phyloP scores from a whole-genome alignment of 148 eudicot genomes.

The Nepenthes gracilis region DNA sequence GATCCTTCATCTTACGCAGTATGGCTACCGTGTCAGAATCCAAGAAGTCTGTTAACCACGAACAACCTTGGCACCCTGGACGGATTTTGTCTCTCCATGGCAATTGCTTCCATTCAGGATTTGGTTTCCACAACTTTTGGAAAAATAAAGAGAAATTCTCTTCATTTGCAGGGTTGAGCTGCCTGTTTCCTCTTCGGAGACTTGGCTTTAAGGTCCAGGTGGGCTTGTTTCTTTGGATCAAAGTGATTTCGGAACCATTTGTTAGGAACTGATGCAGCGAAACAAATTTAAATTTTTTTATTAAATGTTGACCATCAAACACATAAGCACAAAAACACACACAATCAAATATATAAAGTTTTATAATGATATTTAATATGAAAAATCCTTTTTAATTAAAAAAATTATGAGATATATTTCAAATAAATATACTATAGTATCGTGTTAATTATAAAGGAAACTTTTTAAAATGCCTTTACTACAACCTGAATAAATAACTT shows the following conservation, averaged over 20 bases:
- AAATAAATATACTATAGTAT: too few relatives aligned
- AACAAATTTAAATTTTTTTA: too few relatives aligned
- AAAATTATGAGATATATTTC: too few relatives aligned
- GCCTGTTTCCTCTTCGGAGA: constrained; percentile 28
- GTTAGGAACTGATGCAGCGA: too few relatives aligned
- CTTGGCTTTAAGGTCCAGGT: constrained; percentile 31
- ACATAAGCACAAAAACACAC: too few relatives aligned
- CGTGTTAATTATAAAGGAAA: too few relatives aligned
- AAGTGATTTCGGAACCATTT: constrained; percentile 48
- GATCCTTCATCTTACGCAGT: constrained; percentile 46
- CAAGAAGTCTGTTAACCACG: constrained; percentile 63
- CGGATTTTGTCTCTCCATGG: constrained; percentile 52
- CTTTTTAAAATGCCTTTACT: too few relatives aligned
- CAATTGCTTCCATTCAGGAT: constrained; percentile 50
- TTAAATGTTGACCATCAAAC: too few relatives aligned
- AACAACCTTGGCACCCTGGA: constrained; percentile 55
- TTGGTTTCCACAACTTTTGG: constrained; percentile 46
- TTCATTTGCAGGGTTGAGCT: constrained; percentile 36
- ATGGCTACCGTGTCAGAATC: constrained; percentile 60
- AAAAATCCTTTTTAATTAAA: too few relatives aligned
- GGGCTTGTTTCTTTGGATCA: constrained; percentile 75
- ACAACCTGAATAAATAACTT: too few relatives aligned
- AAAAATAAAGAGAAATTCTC: constrained; percentile 54
- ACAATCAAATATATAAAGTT: too few relatives aligned
- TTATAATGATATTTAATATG: too few relatives aligned